These are phyloP conservation scores for Termitomyces titanicus DNA, from an alignment of 768 basidiomycete species.

Conservation along the genomic window DNA sequence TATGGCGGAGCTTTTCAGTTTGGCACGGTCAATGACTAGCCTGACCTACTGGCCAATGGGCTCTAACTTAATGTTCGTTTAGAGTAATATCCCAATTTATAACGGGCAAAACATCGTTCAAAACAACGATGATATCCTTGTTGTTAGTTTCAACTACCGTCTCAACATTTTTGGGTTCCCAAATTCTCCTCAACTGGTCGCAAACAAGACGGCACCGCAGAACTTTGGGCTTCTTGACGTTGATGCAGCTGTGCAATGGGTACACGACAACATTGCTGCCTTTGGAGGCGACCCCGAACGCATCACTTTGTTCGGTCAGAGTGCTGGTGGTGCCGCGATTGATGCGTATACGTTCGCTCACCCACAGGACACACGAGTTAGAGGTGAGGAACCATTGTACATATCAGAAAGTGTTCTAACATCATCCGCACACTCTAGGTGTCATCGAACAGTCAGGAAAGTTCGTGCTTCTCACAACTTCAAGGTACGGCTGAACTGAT, in stretches of 20 bases:
- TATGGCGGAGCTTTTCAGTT: constrained; percentile 34
- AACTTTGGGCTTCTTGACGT: constrained; percentile 36
- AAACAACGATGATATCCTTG: constrained; percentile 29
- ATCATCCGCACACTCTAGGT: constrained; percentile 6
- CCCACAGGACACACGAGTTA: constrained; percentile 21
- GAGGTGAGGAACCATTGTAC: background rate
- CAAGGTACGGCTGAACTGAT: too few species aligned
- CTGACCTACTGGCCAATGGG: background rate
- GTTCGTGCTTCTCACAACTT: background rate
- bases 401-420: too few species aligned
- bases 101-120: constrained; percentile 28
- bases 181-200: constrained; percentile 29
- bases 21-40: constrained; percentile 26
- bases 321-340: constrained; percentile 27
- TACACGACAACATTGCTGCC: constrained; percentile 38
- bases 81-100: constrained; percentile 27
- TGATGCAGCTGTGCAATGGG: constrained; percentile 39
- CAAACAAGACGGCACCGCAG: constrained; percentile 18
- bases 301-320: constrained; percentile 31
- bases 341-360: constrained; percentile 24
- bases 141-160: constrained; percentile 22
- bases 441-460: constrained; percentile 15
- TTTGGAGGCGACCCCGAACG: constrained; percentile 39
- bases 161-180: constrained; percentile 34
- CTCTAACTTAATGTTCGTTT: background rate